A percentile compares a stretch with the other conserved stretches of the same genome.
These are phyloP conservation scores for Penicillium decumbens DNA, from an alignment of 2,329 filamentous ascomycete genomes.

Conservation along the genomic window DNA sequence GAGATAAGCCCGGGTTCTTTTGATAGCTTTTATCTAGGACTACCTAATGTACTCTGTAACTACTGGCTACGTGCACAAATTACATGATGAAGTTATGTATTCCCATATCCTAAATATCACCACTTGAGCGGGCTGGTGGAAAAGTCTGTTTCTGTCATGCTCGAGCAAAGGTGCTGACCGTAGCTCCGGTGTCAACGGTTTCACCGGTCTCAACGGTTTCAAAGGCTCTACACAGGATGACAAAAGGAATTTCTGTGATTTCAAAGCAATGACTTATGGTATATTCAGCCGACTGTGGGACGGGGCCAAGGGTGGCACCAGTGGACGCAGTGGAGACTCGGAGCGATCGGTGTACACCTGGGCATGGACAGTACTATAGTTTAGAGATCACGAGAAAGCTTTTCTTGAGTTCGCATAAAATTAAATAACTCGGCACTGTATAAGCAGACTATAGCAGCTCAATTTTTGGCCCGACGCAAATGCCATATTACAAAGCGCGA, in stretches of 20 bases:
- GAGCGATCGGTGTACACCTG: not conserved
- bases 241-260: not conserved
- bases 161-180: no score
- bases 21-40: not conserved
- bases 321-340: not conserved
- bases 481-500: constrained; percentile 14
- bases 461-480: constrained; percentile 8
- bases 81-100: not conserved
- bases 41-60: not conserved
- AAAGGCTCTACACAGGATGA: not conserved
- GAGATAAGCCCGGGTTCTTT: not conserved
- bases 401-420: not conserved
- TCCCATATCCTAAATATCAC: not conserved
- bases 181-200: not conserved
- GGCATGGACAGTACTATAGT: not conserved
- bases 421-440: not conserved
- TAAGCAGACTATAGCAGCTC: not conserved
- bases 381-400: not conserved
- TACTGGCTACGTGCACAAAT: not conserved
- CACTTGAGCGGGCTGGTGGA: not conserved
- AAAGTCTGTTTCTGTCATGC: not conserved
- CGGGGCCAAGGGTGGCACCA: not conserved
- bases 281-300: not conserved
- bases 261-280: not conserved
- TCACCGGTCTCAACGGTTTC: no score